Conservation (phyloP, 1,284 basidiomycete genomes). For the Taiwanofungus camphoratus region DNA sequence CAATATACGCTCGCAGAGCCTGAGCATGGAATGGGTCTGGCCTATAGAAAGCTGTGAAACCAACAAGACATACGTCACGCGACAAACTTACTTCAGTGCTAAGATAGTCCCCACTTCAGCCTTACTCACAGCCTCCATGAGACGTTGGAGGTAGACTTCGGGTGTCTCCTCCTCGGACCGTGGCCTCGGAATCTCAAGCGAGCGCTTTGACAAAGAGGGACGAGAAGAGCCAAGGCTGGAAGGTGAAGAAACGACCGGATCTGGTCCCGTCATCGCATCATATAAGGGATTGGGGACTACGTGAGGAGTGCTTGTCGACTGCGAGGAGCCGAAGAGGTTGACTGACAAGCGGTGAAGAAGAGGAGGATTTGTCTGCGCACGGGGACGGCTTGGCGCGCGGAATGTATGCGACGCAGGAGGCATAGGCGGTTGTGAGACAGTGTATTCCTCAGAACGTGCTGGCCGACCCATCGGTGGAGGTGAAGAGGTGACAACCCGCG, state of each 20-base stretch:
- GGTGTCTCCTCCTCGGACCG: constrained; percentile 59
- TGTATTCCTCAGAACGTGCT: background rate
- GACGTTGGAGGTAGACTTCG: constrained; percentile 59
- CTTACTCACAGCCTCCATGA: constrained; percentile 61
- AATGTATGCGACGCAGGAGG: constrained; percentile 19
- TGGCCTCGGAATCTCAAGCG: constrained; percentile 46
- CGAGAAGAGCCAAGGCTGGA: constrained; percentile 39
- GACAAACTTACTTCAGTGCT: constrained; percentile 64
- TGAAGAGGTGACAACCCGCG: constrained; percentile 10
- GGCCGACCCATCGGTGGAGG: constrained; percentile 13
- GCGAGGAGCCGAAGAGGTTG: constrained; percentile 53
- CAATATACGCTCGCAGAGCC: constrained; percentile 72
- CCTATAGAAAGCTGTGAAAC: constrained; percentile 34
- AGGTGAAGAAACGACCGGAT: constrained; percentile 26
- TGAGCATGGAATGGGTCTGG: constrained; percentile 66
- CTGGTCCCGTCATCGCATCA: constrained; percentile 5
- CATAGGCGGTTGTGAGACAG: constrained; percentile 10
- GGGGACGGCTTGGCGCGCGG: constrained; percentile 33
- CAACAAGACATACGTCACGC: constrained; percentile 11
- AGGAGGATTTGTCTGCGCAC: constrained; percentile 66
- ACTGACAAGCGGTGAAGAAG: constrained; percentile 67
- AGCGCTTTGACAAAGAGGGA: constrained; percentile 38
- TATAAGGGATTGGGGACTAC: constrained; percentile 19
- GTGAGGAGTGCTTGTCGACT: constrained; percentile 26
- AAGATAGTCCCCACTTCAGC: constrained; percentile 74